A percentile compares a stretch with the other conserved stretches of the same genome.
phyloP scores from a whole-genome alignment of 441 rosid genomes.

The Jatropha multifida region DNA sequence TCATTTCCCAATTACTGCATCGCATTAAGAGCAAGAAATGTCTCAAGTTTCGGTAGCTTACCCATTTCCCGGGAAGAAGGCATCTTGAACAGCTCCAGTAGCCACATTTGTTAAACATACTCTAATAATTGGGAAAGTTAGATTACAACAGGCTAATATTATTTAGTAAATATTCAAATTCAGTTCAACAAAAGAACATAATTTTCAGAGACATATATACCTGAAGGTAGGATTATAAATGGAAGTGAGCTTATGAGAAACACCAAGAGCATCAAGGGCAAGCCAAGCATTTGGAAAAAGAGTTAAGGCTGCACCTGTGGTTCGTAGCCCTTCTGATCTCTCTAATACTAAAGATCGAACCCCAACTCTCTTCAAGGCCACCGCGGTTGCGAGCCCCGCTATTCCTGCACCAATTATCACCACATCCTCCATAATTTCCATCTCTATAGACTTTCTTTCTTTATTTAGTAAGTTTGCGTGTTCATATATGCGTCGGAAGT shows the following conservation, averaged over 20 bases:
- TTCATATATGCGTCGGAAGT: too few species aligned
- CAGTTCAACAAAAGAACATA: too few species aligned
- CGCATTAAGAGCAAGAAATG: too few species aligned
- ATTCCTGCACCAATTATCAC: conserved; percentile 42
- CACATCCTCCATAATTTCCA: conserved; percentile 25
- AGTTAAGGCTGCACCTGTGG: conserved; percentile 33
- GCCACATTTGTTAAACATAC: conserved; percentile 26
- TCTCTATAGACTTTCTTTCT: too few species aligned
- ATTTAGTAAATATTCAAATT: too few species aligned
- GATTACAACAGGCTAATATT: too few species aligned
- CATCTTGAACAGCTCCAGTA: conserved; percentile 25
- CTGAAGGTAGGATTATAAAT: conserved; percentile 26
- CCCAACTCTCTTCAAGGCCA: conserved; percentile 40
- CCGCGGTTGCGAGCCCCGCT: conserved; percentile 5
- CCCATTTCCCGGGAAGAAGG: conserved; percentile 10
- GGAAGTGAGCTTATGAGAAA: conserved; percentile 40
- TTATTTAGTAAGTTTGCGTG: too few species aligned
- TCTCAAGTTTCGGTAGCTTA: not conserved
- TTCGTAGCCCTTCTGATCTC: conserved; percentile 13
- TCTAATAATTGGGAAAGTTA: conserved; percentile 7
- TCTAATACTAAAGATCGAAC: conserved; percentile 33
- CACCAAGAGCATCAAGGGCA: conserved; percentile 42
- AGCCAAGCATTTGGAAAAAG: conserved; percentile 42
- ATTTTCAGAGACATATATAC: not conserved
- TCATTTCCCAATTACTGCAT: too few species aligned